Evolutionary conservation across 768 basidiomycete genomes (phyloP), one percentile per base, ranked within the genome.

Genomic region (Kwoniella sp.): DNA sequence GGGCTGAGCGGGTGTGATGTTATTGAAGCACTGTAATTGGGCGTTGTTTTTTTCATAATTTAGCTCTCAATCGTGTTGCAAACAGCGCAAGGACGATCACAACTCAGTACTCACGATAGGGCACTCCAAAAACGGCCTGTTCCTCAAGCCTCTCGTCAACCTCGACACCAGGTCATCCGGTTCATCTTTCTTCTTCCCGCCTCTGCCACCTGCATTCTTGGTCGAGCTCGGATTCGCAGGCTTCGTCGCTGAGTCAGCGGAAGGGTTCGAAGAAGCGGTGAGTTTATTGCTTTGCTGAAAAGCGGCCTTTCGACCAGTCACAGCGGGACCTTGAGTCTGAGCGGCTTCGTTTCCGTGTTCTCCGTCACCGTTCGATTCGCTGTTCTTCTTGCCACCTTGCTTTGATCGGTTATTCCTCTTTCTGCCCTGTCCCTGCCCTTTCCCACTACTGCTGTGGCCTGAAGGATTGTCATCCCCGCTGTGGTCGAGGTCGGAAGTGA

Each of bases 1-100:
- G 2, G 86, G 85, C 61, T 95, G 88, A 2, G 86, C 86, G 1
- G 92, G 92, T 34, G 87, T 86, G 47, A 97, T 87, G 0, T 88
- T 68, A 34, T 85, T 86, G 80, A 93, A 93, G 78, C 95, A 98
- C 78, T 79, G 28, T 1, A 12, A 13, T 30, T 22, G 45, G 29
- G 23, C 31, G 4, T 4, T 23, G 15, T 20, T 45, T 29, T 17
- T 23, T 47, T 34, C 25, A 30, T 47, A 2, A 5, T 25, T 1
- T 30, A 34, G 30, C 11, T 37, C 13, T 25, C 28, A 54, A 48
- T 23, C 52, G 13, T 13, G 34, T 7, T 37, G 7, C 34, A 37
- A 13, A 5, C 34, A 37, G 34, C n/a, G n/a, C 34, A 37, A 37
- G 34, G 5, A 37, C 7, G 15, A 45, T 45, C 41, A 17, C 15